Evolutionary conservation across 805 yeast species (phyloP).

Genomic region (Clavispora phyllophila): DNA sequence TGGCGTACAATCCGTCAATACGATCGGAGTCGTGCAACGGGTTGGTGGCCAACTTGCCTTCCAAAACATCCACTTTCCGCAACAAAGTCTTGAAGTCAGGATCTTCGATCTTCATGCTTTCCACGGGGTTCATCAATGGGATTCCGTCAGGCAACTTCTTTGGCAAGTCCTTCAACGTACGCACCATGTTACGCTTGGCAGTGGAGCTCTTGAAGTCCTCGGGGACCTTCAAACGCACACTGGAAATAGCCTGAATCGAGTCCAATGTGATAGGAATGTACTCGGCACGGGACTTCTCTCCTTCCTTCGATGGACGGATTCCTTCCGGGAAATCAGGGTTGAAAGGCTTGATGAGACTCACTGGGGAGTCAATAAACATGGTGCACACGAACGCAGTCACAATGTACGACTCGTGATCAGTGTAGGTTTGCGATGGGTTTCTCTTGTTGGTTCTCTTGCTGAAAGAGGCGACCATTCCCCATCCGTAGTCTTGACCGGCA

Average conservation of each 20-base stretch:
- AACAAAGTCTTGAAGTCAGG: slow-evolving; percentile 66
- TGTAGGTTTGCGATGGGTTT: slow-evolving; percentile 49
- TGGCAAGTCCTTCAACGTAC: slow-evolving; percentile 74
- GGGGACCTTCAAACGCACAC: slow-evolving; percentile 77
- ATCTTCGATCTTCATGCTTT: slow-evolving; percentile 88
- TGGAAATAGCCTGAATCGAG: slow-evolving; percentile 70
- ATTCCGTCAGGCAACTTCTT: slow-evolving; percentile 86
- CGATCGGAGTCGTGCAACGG: slow-evolving; percentile 61
- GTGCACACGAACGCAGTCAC: slow-evolving; percentile 78
- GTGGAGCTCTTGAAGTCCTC: slow-evolving; percentile 55
- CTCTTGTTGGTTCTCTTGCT: slow-evolving; percentile 65
- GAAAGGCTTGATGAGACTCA: slow-evolving; percentile 69
- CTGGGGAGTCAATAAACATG: slow-evolving; percentile 80
- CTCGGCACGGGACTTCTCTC: slow-evolving; percentile 68
- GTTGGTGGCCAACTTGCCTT: slow-evolving; percentile 64
- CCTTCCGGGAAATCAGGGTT: slow-evolving; percentile 83
- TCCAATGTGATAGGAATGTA: slow-evolving; percentile 80
- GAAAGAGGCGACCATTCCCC: slow-evolving; percentile 86
- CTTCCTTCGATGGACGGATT: slow-evolving; percentile 73
- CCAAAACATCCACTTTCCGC: slow-evolving; percentile 78
- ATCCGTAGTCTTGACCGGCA: slow-evolving; percentile 73
- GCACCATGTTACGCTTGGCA: slow-evolving; percentile 58
- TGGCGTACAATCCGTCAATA: slow-evolving; percentile 56
- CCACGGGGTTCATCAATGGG: slow-evolving; percentile 86
- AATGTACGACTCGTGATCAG: slow-evolving; percentile 86